Evolutionary conservation across 2,329 filamentous ascomycete species (phyloP).

Genomic region (Chaetomiaceae sp.): DNA sequence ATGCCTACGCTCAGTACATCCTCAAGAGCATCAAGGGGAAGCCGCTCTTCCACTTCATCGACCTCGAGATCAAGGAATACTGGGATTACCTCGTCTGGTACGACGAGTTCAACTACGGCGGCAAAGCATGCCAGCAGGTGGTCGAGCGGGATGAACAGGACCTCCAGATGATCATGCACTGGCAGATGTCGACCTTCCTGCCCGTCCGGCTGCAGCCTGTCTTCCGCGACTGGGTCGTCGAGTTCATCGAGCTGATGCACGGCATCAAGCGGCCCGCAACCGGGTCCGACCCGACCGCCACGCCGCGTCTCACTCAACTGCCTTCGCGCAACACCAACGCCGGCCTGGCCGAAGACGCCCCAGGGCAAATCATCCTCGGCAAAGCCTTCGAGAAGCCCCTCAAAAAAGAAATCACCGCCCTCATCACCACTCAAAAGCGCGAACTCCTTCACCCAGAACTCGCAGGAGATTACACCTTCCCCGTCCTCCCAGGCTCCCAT

Average conservation of each 20-base stretch:
- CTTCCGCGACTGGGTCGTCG: slow-evolving; percentile 89
- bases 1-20: slow-evolving; percentile 95
- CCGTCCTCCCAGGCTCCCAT: slow-evolving; percentile 69
- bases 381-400: slow-evolving; percentile 82
- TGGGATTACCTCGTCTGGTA: slow-evolving; percentile 99
- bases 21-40: slow-evolving; percentile 95
- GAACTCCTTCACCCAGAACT: slow-evolving; percentile 88
- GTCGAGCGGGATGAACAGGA: slow-evolving; percentile 67
- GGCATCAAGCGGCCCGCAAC: slow-evolving; percentile 65
- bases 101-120: slow-evolving; percentile 97
- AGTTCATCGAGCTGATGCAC: slow-evolving; percentile 95
- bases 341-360: slow-evolving; percentile 53
- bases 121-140: slow-evolving; percentile 82
- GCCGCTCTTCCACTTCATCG: slow-evolving; percentile 93
- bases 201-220: slow-evolving; percentile 72
- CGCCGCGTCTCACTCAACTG: slow-evolving; percentile 54
- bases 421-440: slow-evolving; percentile 81
- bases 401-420: slow-evolving; percentile 76
- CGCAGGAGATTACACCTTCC: slow-evolving; percentile 81
- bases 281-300: slow-evolving; percentile 45
- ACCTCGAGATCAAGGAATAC: slow-evolving; percentile 95
- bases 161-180: slow-evolving; percentile 93
- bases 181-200: slow-evolving; percentile 91
- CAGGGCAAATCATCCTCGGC: slow-evolving; percentile 63
- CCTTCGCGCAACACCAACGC: slow-evolving; percentile 52